Base-by-base conservation (phyloP, 2,329 filamentous ascomycete genomes). In the Paecilomyces niveus region DNA sequence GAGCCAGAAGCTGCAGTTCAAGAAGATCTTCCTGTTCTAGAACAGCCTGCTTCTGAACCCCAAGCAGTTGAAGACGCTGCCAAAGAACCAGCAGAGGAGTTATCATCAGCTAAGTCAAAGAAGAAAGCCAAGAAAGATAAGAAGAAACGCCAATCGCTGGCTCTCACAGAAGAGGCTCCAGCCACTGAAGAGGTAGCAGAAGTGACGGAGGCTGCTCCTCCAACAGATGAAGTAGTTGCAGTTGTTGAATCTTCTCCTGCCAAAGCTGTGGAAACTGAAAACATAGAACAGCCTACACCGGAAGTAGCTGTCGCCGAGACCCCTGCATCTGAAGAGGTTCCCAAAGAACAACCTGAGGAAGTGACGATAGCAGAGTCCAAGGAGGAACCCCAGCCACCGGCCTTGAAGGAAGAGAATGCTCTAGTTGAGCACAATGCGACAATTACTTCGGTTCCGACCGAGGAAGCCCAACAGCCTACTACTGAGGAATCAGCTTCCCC, bases 51-150 rank as follows among this genome's bases (percentile, higher is more conserved):
- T 33, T 33, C 50, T 74, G 58, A 58, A 22, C 56, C 26, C 26
- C 54, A 26, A 33, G 39, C 32, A 13, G 26, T 5, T 5, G 55
- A 54, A 26, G 52, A 56, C 26, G n/a, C 31, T 13, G 13, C 26
- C 8, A 54, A 33, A 24, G 51, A 58, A 24, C 52, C 59, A 45
- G 24, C 49, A 31, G 63, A 62, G 39, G 63, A 64, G 11, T 7
- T 39, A 6, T 63, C 60, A 50, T 58, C 62, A 2, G 13, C 62
- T 15, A 63, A 58, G 15, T 62, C 64, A 3, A 72, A 69, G 62
- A 74, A 71, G 58, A 79, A 75, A 62, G 68, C 69, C 59, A 75
- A 72, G 59, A 74, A 74, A 61, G 67, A 67, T 24, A 75, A 75
- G 65, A 76, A 74, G 57, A 69, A 67, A 51, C 61, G 65, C 57